Conservation (phyloP, 2,329 filamentous ascomycete species). For the Pyricularia sp. region DNA sequence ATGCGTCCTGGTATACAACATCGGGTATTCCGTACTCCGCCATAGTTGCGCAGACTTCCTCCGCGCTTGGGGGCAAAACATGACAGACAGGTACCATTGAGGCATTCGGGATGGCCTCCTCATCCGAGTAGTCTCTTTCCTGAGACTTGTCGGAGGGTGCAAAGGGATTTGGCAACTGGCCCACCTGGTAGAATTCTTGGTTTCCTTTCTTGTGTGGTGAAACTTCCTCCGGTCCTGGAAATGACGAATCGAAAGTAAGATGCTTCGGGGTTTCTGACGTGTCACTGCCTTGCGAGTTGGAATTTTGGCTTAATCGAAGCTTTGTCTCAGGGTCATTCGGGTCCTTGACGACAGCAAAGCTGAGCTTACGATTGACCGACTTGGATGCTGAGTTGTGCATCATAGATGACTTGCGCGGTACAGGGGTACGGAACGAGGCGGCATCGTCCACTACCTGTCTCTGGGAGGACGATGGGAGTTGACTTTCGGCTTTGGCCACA, state of each 20-base stretch:
- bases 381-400: slow-evolving; percentile 19
- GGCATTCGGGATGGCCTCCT: not conserved
- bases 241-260: slow-evolving; percentile 18
- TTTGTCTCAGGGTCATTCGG: slow-evolving; percentile 51
- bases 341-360: slow-evolving; percentile 68
- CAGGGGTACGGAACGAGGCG: not conserved
- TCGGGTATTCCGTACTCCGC: slow-evolving; percentile 44
- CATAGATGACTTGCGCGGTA: slow-evolving; percentile 8
- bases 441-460: not conserved
- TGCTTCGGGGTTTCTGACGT: slow-evolving; percentile 16
- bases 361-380: slow-evolving; percentile 32
- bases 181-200: not conserved
- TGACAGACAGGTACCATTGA: not conserved
- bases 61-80: slow-evolving; percentile 18
- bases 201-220: not conserved
- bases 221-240: not conserved
- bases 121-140: not conserved
- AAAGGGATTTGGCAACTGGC: not conserved
- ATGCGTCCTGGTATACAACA: slow-evolving; percentile 72
- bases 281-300: slow-evolving; percentile 37
- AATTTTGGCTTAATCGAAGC: slow-evolving; percentile 53
- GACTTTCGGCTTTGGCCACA: not conserved
- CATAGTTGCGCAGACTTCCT: slow-evolving; percentile 43
- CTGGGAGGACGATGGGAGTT: not conserved
- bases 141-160: not conserved